Percentiles rank a stretch among this genome's conserved stretches.
Evolutionary conservation across 371 early-diverging fungal species (phyloP).

Genomic region (Mucor plumbeus): DNA sequence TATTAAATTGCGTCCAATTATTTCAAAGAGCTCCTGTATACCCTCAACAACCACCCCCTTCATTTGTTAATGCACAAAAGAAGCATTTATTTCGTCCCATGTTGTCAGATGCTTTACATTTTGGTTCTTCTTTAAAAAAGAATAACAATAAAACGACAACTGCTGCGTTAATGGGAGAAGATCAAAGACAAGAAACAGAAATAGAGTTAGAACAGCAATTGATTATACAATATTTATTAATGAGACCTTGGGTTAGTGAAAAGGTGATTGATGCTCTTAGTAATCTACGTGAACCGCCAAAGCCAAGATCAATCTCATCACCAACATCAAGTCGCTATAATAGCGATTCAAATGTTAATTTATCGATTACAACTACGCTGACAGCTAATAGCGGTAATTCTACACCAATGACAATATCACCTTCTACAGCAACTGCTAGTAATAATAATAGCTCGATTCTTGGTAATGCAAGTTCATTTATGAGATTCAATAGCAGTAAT

Average conservation of each 20-base stretch:
- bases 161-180: conserved; percentile 23
- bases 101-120: conserved; percentile 43
- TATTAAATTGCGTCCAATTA: conserved; percentile 45
- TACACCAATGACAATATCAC: not conserved
- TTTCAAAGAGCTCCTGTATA: conserved; percentile 64
- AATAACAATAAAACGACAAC: conserved; percentile 23
- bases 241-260: conserved; percentile 57
- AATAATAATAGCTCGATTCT: conserved; percentile 3
- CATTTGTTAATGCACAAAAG: conserved; percentile 47
- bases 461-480: conserved; percentile 21
- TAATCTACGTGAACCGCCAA: conserved; percentile 63
- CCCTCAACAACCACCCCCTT: conserved; percentile 52
- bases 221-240: conserved; percentile 66
- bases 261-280: conserved; percentile 74
- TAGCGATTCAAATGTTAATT: not conserved
- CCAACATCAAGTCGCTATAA: conserved; percentile 8
- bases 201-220: conserved; percentile 43
- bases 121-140: conserved; percentile 28
- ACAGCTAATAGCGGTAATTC: not conserved
- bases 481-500: conserved; percentile 5
- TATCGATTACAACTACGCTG: not conserved
- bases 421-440: not conserved
- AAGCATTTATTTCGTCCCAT: conserved; percentile 51
- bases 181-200: conserved; percentile 24
- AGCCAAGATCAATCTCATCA: conserved; percentile 33